phyloP scores from a whole-genome alignment of 2,329 filamentous ascomycete species.

The Hymenoscyphus occultus region DNA sequence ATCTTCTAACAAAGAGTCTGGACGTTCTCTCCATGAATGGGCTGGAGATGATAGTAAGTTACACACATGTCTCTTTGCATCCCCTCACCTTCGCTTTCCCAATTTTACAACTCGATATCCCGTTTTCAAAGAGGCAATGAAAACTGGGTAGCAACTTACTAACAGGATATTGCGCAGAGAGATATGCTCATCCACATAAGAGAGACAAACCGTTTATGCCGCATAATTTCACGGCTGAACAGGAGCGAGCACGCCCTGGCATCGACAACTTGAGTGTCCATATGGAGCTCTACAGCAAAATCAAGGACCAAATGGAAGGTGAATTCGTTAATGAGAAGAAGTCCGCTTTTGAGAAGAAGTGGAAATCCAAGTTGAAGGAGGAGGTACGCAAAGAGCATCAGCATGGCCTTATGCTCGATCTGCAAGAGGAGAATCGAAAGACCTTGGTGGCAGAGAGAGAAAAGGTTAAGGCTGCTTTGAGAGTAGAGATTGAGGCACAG shows the following conservation, averaged over 20 bases:
- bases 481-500: background rate
- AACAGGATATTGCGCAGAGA: background rate
- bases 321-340: background rate
- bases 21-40: background rate
- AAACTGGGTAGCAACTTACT: background rate
- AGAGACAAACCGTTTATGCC: background rate
- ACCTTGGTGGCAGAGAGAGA: background rate
- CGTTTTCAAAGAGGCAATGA: background rate
- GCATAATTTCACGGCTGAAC: background rate
- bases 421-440: slow-evolving; percentile 6
- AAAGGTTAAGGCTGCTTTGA: background rate
- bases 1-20: background rate
- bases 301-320: slow-evolving; percentile 4
- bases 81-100: background rate
- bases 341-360: background rate
- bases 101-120: background rate
- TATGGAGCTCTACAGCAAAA: background rate
- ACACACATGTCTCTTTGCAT: background rate
- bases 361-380: background rate
- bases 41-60: background rate
- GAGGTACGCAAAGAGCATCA: background rate
- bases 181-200: background rate
- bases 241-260: background rate
- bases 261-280: background rate
- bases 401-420: background rate